A percentile compares a stretch with the other conserved stretches of the same genome.
These are phyloP conservation scores for Podila clonocystis DNA, from an alignment of 192 early-diverging fungal genomes.

Conservation along the genomic window DNA sequence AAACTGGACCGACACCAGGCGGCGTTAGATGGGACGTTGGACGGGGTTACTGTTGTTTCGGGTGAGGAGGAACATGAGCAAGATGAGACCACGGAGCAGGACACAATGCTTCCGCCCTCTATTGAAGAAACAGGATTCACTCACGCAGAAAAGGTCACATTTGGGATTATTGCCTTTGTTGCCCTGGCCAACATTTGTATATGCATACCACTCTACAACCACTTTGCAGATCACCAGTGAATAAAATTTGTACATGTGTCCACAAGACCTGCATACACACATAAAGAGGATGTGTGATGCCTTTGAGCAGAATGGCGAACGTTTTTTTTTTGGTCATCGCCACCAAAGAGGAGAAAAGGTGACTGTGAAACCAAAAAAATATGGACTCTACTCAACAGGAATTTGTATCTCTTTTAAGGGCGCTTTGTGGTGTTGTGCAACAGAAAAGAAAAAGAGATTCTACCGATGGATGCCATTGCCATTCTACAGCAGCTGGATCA, in stretches of 20 bases:
- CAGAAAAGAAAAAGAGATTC: background rate
- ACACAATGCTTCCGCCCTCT: conserved; percentile 9
- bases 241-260: background rate
- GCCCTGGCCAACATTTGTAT: conserved; percentile 43
- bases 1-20: conserved; percentile 40
- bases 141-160: conserved; percentile 38
- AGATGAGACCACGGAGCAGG: conserved; percentile 22
- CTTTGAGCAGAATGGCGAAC: background rate
- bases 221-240: conserved; percentile 20
- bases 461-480: conserved; percentile 26
- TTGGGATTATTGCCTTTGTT: conserved; percentile 27
- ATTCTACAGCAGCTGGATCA: conserved; percentile 35
- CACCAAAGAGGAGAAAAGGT: no score
- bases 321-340: background rate
- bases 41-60: no score
- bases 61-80: conserved; percentile 3
- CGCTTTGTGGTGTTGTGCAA: background rate
- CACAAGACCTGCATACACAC: no score
- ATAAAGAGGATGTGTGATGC: no score
- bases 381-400: no score
- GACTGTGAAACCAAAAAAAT: no score
- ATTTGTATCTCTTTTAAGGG: no score
- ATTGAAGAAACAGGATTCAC: conserved; percentile 39
- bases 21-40: no score
- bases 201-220: conserved; percentile 49